Percentiles rank a stretch among this genome's conserved stretches.
Evolutionary conservation across 139 green algal species (phyloP).

Genomic region (Haematococcus sp.): DNA sequence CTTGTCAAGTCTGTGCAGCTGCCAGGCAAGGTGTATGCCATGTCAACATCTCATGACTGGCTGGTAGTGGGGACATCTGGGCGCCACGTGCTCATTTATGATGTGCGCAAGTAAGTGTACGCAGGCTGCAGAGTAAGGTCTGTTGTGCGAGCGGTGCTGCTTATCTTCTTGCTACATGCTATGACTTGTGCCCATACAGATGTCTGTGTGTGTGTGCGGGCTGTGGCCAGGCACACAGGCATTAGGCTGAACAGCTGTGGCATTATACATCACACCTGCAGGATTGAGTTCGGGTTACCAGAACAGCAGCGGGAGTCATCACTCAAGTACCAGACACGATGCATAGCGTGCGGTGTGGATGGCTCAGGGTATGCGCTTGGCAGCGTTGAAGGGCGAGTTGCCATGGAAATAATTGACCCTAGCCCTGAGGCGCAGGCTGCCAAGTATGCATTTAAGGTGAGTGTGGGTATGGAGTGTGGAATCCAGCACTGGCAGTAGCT

Average conservation of each 20-base stretch:
- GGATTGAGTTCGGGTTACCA: constrained; percentile 32
- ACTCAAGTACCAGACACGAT: constrained; percentile 88
- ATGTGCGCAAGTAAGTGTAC: constrained; percentile 58
- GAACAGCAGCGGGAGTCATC: constrained; percentile 71
- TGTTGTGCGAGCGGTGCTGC: neutral
- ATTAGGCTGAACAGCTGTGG: neutral
- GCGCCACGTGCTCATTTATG: constrained; percentile 79
- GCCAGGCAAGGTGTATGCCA: constrained; percentile 76
- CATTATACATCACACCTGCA: too few relatives aligned
- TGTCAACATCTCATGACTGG: constrained; percentile 37
- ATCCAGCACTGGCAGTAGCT: too few relatives aligned
- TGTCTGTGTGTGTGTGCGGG: neutral
- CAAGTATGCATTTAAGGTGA: constrained; percentile 91
- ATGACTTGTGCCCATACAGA: neutral
- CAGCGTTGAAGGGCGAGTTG: constrained; percentile 86
- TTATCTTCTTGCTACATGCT: neutral
- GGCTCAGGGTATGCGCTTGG: constrained; percentile 75
- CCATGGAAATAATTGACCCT: constrained; percentile 37
- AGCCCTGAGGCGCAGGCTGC: constrained; percentile 32
- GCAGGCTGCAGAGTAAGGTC: neutral
- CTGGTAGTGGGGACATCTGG: constrained; percentile 78
- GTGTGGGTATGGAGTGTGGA: neutral
- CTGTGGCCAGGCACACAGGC: neutral
- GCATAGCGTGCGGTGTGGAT: constrained; percentile 69
- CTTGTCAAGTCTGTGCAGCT: constrained; percentile 46